phyloP scores from a whole-genome alignment of 495 filamentous ascomycete species.

The Penicillium macrosclerotiorum region DNA sequence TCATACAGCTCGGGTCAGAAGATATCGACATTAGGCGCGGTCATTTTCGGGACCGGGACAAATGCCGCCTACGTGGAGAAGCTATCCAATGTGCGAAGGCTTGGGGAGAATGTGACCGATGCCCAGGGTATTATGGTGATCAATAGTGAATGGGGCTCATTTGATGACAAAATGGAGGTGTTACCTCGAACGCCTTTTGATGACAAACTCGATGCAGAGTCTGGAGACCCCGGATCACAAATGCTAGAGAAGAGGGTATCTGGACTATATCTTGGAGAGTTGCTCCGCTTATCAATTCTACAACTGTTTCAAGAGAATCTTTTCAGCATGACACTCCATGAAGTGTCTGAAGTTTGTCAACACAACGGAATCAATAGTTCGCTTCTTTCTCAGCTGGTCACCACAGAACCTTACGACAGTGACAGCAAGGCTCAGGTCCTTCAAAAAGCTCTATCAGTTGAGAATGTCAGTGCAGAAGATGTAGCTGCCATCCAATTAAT shows the following conservation, averaged over 20 bases:
- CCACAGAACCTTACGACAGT: background rate
- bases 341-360: background rate
- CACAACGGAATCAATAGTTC: background rate
- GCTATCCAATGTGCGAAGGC: constrained; percentile 12
- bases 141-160: constrained; percentile 29
- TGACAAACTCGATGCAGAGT: background rate
- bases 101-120: background rate
- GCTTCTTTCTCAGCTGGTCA: background rate
- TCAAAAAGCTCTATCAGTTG: background rate
- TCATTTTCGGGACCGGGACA: constrained; percentile 36
- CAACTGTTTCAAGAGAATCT: background rate
- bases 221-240: background rate
- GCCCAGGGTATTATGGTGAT: constrained; percentile 20
- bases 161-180: constrained; percentile 23
- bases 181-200: constrained; percentile 8
- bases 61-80: constrained; percentile 39
- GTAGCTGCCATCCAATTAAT: constrained; percentile 14
- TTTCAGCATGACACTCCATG: background rate
- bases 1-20: constrained; percentile 16
- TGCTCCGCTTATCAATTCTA: constrained; percentile 5
- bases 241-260: constrained; percentile 2
- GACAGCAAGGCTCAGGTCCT: background rate
- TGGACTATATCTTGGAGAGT: constrained; percentile 1
- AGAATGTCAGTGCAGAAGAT: background rate
- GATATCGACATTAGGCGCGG: constrained; percentile 6